Evolutionary conservation across 176 grass and related monocot species (phyloP), one percentile per base, ranked within the genome.

Genomic region (Carex myosuroides): DNA sequence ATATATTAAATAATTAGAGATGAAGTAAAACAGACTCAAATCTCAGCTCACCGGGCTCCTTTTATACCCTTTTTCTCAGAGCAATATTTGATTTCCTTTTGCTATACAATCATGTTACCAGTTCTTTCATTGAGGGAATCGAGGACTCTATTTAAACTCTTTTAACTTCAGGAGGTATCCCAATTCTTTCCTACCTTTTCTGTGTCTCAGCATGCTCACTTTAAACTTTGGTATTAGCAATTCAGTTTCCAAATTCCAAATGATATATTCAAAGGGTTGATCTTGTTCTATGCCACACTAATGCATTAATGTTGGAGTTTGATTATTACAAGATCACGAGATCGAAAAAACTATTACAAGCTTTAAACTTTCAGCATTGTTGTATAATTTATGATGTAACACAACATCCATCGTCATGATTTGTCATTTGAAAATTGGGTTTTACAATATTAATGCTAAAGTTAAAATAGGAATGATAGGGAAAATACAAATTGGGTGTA

Each of bases 1-100:
- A 56, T 77, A 33, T 16, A 56, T 32, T 10, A 75, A 74, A 55
- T 32, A 12, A 52, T 55, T 32, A 54, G 44, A 55, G 22, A 54
- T 13, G 17, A 76, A 77, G 50, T 77, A 33, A 74, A 55, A 77
- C 24, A 55, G 46, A 75, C 44, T 75, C 24, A 56, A 77, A 77
- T 77, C 22, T 77, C 13, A 30, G 18, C 2, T 76, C 22, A 77
- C 2, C 2, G 13, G 50, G 13, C 13, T 50, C 30, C 50, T 6
- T 29, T 55, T 77, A 26, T 77, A 10, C 24, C 13, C n/a, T n/a
- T 32, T 77, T 77, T 14, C 12, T 30, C 0, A 7, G 42, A 26
- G 70, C 44, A 74, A 74, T 74, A 39, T 74, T 52, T 24, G 44
- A 53, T 52, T 74, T 5, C 64, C 11, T 72, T 68, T 74, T 26